Base-by-base conservation (phyloP, 225 moss, liverwort and hornwort species). In the Marchantia polymorpha region DNA sequence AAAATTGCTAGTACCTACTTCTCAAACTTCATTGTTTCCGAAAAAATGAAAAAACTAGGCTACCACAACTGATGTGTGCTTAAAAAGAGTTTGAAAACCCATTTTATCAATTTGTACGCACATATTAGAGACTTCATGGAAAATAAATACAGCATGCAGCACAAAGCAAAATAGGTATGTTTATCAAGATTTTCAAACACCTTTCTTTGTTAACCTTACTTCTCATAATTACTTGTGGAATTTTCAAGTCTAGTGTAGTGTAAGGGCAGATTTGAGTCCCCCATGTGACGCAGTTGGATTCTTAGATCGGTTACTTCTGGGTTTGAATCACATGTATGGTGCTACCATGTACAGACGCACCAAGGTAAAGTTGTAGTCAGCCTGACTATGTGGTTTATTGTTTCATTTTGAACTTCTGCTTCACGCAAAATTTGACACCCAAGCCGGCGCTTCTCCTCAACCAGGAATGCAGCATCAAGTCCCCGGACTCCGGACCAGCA, bases 211-310 rank as follows among this genome's bases (percentile, higher is more conserved):
- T 39, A 39, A 39, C 39, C 39, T 39, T 5, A 39, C 39, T 39
- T 39, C n/a, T n/a, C n/a, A 2, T 0, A 60, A 27, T 27, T 29
- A 29, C 29, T 65, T 3, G 0, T 14, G 17, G 20, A 52, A 39
- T 39, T 51, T 72, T 27, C 83, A 88, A 83, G 85, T 91, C 17
- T 78, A 64, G 20, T 92, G 90, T 82, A 87, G 87, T 78, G 82
- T 80, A 19, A 82, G 87, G 67, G 91, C 89, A 80, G 85, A 92
- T 66, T 80, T 86, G 54, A 85, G 79, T 47, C 92, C 93, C 0
- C 65, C 87, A 20, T 93, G 92, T 81, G 92, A 92, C 74, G 92
- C 89, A 14, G 92, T 89, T 20, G 91, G 89, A 29, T 83, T 86
- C 56, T 39, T 92, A 3, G 89, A 92, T 81, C 87, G 88, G 54